Conservation (phyloP, 306 rosid genomes). For the Senna siamea region DNA sequence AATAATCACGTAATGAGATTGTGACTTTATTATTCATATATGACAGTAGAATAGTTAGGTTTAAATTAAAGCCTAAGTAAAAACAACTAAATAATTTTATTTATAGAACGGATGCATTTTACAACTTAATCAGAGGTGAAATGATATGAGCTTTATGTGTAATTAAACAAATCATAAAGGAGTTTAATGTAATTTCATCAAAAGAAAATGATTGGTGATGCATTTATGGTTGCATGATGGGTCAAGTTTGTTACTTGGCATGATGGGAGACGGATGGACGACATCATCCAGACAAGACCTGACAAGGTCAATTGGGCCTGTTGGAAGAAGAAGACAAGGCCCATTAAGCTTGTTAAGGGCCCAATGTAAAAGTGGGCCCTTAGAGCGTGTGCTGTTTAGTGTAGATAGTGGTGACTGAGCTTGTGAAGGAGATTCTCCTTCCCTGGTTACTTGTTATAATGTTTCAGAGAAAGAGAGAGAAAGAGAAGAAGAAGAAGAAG, state of each 20-base stretch:
- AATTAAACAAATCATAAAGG: too few relatives aligned
- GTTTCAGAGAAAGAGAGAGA: conserved; percentile 11
- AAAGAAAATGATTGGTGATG: not conserved
- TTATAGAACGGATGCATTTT: too few relatives aligned
- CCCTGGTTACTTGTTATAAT: not conserved
- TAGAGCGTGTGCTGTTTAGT: not conserved
- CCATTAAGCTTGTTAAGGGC: conserved; percentile 12
- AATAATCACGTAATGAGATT: too few relatives aligned
- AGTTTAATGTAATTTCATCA: too few relatives aligned
- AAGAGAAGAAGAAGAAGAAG: too few relatives aligned
- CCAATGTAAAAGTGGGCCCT: conserved; percentile 27
- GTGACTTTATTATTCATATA: too few relatives aligned
- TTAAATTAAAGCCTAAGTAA: too few relatives aligned
- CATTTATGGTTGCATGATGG: not conserved
- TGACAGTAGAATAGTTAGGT: too few relatives aligned
- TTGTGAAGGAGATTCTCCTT: conserved; percentile 19
- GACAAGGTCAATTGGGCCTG: conserved; percentile 43
- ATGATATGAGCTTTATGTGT: too few relatives aligned
- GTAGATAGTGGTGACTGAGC: not conserved
- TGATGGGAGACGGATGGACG: conserved; percentile 23
- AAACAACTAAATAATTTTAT: too few relatives aligned
- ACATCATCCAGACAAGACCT: conserved; percentile 33
- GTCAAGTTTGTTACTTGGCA: not conserved
- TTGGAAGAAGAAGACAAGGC: conserved; percentile 14
- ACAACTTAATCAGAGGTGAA: too few relatives aligned